These are phyloP conservation scores for Ogataea paradorogensis DNA, from an alignment of 805 yeast genomes.

Conservation along the genomic window DNA sequence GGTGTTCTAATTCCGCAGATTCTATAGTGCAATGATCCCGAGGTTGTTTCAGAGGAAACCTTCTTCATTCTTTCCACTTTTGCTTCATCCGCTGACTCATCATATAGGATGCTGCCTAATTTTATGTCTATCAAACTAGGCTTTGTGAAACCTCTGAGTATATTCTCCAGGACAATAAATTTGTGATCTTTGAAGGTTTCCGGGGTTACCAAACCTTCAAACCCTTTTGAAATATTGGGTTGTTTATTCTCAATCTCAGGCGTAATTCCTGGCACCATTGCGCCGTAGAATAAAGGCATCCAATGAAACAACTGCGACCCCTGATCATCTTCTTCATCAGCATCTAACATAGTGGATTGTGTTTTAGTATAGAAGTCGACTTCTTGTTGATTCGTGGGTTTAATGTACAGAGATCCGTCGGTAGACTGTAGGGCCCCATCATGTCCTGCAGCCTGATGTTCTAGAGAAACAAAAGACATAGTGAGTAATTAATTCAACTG, in stretches of 20 bases:
- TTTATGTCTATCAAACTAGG: conserved; percentile 86
- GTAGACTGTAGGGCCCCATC: conserved; percentile 66
- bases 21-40: conserved; percentile 72
- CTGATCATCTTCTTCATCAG: conserved; percentile 23
- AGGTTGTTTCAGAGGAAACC: conserved; percentile 73
- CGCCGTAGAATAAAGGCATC: conserved; percentile 67
- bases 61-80: conserved; percentile 58
- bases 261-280: conserved; percentile 45
- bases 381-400: conserved; percentile 64
- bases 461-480: conserved; percentile 34
- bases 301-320: conserved; percentile 46
- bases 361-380: conserved; percentile 63
- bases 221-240: conserved; percentile 9
- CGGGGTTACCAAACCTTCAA: conserved; percentile 4
- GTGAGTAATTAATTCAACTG: neutral
- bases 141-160: conserved; percentile 52
- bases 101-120: conserved; percentile 70
- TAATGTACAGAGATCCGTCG: conserved; percentile 69
- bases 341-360: conserved; percentile 15
- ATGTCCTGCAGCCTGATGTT: conserved; percentile 91
- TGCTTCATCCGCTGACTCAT: conserved; percentile 53
- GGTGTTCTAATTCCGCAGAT: conserved; percentile 82
- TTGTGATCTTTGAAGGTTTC: conserved; percentile 20
- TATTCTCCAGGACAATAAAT: conserved; percentile 69
- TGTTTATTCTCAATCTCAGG: conserved; percentile 22